Percentiles rank a stretch among this genome's conserved stretches.
phyloP scores from a whole-genome alignment of 179 eudicot genomes.

The Silene noctiflora region DNA sequence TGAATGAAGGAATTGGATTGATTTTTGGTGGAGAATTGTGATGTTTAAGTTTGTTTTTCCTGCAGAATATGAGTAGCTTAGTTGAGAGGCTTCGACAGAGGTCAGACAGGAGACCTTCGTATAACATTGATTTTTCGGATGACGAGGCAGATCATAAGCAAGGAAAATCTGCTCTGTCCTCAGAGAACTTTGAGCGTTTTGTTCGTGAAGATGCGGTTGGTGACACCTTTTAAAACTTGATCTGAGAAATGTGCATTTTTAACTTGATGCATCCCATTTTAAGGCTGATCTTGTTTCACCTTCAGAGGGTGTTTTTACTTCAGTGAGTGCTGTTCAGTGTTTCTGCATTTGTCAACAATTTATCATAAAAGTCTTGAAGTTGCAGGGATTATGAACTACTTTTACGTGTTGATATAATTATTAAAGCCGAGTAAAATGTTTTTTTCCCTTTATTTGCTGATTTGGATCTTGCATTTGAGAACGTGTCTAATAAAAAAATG shows the following conservation, averaged over 20 bases:
- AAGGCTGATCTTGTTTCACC: neutral
- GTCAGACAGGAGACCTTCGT: conserved; percentile 60
- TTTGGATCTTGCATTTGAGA: neutral
- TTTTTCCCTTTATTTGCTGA: neutral
- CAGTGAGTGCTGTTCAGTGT: neutral
- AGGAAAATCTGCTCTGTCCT: conserved; percentile 33
- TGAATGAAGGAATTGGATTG: too few species aligned
- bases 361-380: neutral
- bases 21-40: conserved; percentile 14
- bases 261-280: neutral
- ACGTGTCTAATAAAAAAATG: neutral
- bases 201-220: conserved; percentile 62
- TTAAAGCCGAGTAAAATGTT: neutral
- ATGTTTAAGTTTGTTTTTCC: conserved; percentile 7
- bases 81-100: conserved; percentile 78
- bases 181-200: conserved; percentile 49
- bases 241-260: neutral
- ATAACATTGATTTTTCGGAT: conserved; percentile 65
- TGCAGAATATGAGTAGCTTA: conserved; percentile 63
- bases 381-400: neutral
- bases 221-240: conserved; percentile 4
- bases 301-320: neutral
- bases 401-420: neutral
- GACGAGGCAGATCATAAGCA: conserved; percentile 51
- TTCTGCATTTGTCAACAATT: neutral